Evolutionary conservation across 805 yeast genomes (phyloP), one percentile per base, ranked within the genome.

Genomic region (Crinitomyces ghanaensis): DNA sequence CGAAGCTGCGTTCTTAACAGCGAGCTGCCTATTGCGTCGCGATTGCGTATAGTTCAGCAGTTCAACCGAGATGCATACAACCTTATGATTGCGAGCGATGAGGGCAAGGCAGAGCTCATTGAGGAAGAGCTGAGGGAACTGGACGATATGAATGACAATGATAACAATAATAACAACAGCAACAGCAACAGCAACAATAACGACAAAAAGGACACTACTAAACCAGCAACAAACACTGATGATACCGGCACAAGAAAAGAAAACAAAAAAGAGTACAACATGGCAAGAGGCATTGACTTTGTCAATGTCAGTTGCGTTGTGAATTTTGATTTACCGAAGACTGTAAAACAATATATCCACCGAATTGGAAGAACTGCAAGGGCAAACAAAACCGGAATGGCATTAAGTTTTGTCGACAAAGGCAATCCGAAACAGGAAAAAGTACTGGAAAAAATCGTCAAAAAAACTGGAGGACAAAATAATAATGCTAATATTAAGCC

Each of bases 281-380:
- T 86, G 26, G 80, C 95, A 17, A 73, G 98, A 57, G 98, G 98
- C 51, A 93, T 91, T 25, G 98, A 91, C 59, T 91, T 91, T 66
- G 77, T 72, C 48, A 88, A 91, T 49, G 97, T 91, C 39, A 91
- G 96, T 6, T 91, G 97, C 62, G 98, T 91, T 5, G 63, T 91
- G 43, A 91, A 91, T 59, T 91, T 91, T 55, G 98, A 91, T 54
- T 63, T 91, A 46, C 98, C 98, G 26, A 70, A 82, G 3, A 75
- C 93, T 6, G 77, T 96, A 4, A 80, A 78, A 52, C 73, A 93
- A 2, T 91, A 91, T 53, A 77, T 84, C 19, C 98, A 91, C 57
- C 72, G 98, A 53, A 72, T 91, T 23, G 98, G 98, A 33, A 75
- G 98, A 63, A 91, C 98, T 4, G 98, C 98, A 4, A 75, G 98